Percentiles rank a stretch among this genome's conserved stretches.
phyloP scores from a whole-genome alignment of 495 filamentous ascomycete genomes.

The Neurospora tetraspora region DNA sequence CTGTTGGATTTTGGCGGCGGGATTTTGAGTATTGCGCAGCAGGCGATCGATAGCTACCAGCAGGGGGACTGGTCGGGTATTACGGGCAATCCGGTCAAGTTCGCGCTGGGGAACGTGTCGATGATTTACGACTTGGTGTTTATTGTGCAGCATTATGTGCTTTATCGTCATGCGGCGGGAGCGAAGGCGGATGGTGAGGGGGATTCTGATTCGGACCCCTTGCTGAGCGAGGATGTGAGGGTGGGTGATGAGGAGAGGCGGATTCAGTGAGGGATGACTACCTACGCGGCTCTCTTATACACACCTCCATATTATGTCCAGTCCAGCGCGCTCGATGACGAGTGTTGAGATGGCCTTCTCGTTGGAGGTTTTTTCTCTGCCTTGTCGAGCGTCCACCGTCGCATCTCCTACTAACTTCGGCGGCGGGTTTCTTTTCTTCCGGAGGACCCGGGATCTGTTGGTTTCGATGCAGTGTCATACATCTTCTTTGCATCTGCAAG shows the following conservation, averaged over 20 bases:
- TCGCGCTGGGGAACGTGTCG: conserved; percentile 71
- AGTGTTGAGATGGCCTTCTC: background rate
- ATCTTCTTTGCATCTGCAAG: background rate
- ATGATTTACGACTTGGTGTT: conserved; percentile 84
- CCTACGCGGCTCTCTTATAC: background rate
- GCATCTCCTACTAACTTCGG: background rate
- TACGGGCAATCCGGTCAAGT: conserved; percentile 85
- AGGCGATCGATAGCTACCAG: conserved; percentile 73
- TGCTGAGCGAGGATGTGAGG: conserved; percentile 21
- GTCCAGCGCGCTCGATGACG: background rate
- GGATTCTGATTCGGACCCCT: conserved; percentile 6
- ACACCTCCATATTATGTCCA: background rate
- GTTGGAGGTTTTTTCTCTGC: background rate
- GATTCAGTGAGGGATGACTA: conserved; percentile 17
- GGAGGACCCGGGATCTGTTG: background rate
- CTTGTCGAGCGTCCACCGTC: background rate
- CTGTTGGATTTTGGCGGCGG: conserved; percentile 79
- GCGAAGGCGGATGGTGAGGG: conserved; percentile 25
- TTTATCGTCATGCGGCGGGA: conserved; percentile 43
- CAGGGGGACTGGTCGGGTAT: conserved; percentile 83
- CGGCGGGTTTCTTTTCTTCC: background rate
- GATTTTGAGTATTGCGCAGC: conserved; percentile 69
- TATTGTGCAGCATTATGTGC: conserved; percentile 74
- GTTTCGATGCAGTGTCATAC: background rate
- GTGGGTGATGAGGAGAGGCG: conserved; percentile 23